Evolutionary conservation across 2,329 filamentous ascomycete genomes (phyloP).

Genomic region (Alternaria viburni): DNA sequence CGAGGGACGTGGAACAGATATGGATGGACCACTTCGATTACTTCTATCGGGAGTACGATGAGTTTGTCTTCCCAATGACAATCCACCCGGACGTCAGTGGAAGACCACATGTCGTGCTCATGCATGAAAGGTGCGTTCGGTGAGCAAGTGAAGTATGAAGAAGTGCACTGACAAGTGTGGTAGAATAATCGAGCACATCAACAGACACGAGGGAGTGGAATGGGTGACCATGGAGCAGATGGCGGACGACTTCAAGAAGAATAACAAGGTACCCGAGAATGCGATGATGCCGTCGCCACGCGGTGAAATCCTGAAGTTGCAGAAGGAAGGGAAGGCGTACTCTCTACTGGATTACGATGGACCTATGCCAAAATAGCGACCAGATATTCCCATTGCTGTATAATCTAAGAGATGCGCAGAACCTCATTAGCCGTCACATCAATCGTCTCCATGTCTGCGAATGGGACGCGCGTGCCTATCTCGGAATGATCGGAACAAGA

Average conservation of each 20-base stretch:
- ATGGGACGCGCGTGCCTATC: background rate
- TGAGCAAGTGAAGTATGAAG: background rate
- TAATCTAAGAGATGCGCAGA: background rate
- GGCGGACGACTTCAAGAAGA: slow-evolving; percentile 74
- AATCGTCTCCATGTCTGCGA: background rate
- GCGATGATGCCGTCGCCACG: slow-evolving; percentile 66
- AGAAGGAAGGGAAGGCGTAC: slow-evolving; percentile 39
- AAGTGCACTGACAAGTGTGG: background rate
- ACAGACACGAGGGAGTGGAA: slow-evolving; percentile 66
- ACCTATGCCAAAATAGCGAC: slow-evolving; percentile 13
- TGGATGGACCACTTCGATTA: slow-evolving; percentile 74
- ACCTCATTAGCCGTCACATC: background rate
- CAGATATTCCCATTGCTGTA: background rate
- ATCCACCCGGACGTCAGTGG: slow-evolving; percentile 72
- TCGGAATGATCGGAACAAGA: slow-evolving; percentile 11
- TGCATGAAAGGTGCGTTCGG: slow-evolving; percentile 69
- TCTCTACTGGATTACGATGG: slow-evolving; percentile 29
- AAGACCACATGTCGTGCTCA: slow-evolving; percentile 72
- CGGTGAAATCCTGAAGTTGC: slow-evolving; percentile 60
- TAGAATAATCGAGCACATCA: slow-evolving; percentile 72
- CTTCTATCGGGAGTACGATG: slow-evolving; percentile 77
- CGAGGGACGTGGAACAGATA: slow-evolving; percentile 67
- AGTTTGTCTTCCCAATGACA: slow-evolving; percentile 79
- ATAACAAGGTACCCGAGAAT: slow-evolving; percentile 63
- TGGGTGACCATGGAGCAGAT: slow-evolving; percentile 76